Conservation (phyloP, 495 filamentous ascomycete species). For the Tuber calosporum region DNA sequence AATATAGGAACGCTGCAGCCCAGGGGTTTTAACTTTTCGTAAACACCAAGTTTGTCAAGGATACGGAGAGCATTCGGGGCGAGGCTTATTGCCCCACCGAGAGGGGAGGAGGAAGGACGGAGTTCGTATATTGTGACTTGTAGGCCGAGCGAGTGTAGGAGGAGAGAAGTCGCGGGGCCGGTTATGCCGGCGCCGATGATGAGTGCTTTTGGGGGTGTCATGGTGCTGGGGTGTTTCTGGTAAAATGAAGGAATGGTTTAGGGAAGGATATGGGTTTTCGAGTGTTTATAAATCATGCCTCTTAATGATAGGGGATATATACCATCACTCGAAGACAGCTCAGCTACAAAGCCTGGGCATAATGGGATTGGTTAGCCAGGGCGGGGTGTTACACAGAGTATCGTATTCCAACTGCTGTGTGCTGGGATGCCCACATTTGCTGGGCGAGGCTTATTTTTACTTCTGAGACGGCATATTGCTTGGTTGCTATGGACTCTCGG, state of each 20-base stretch:
- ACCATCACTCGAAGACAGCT: not conserved
- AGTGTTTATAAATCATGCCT: not conserved
- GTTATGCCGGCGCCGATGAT: not conserved
- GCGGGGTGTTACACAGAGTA: not conserved
- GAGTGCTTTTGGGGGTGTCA: not conserved
- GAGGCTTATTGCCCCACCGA: constrained; percentile 58
- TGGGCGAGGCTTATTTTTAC: not conserved
- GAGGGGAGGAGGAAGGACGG: constrained; percentile 51
- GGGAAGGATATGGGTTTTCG: not conserved
- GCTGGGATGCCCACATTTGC: not conserved
- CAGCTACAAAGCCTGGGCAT: not conserved
- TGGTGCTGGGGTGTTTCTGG: not conserved
- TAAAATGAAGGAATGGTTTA: not conserved
- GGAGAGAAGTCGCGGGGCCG: constrained; percentile 51
- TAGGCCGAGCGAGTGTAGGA: constrained; percentile 49
- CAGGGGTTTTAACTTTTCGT: constrained; percentile 45
- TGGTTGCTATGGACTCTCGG: not conserved
- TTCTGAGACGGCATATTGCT: not conserved
- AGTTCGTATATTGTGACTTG: constrained; percentile 51
- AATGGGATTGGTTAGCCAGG: not conserved
- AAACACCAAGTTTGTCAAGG: constrained; percentile 52
- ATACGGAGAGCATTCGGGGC: constrained; percentile 56
- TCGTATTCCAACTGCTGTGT: not conserved
- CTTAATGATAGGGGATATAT: not conserved
- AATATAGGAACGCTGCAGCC: constrained; percentile 45